Evolutionary conservation across 2,329 filamentous ascomycete genomes (phyloP).

Genomic region (Claviceps maximensis): DNA sequence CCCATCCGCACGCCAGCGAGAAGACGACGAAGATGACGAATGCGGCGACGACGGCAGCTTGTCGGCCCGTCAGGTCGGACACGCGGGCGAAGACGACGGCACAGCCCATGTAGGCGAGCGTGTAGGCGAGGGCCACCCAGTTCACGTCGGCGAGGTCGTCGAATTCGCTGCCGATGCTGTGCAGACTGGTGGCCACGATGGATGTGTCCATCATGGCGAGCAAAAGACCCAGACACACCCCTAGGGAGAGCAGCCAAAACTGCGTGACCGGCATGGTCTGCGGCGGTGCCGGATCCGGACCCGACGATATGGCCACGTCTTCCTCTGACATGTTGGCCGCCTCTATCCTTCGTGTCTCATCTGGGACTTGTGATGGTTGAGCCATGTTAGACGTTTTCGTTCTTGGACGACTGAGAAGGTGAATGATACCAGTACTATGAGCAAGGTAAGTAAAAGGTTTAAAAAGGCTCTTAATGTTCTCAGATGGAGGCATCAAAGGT

Average conservation of each 20-base stretch:
- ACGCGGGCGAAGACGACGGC: constrained; percentile 41
- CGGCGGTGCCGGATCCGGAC: background rate
- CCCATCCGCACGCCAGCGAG: constrained; percentile 38
- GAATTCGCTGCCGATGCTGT: constrained; percentile 41
- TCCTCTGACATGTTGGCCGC: background rate
- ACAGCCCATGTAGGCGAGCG: constrained; percentile 42
- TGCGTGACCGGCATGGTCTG: background rate
- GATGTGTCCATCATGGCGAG: constrained; percentile 46
- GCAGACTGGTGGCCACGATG: constrained; percentile 45
- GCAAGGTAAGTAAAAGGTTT: too few species aligned
- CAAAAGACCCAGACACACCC: constrained; percentile 38
- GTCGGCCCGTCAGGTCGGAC: constrained; percentile 41
- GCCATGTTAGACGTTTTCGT: background rate
- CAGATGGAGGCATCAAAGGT: too few species aligned
- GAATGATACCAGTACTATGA: too few species aligned
- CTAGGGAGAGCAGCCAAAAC: background rate
- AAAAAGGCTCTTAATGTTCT: too few species aligned
- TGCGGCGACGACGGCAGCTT: constrained; percentile 34
- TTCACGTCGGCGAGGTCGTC: constrained; percentile 30
- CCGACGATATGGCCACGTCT: too few species aligned
- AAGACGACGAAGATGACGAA: constrained; percentile 42
- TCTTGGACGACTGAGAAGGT: too few species aligned
- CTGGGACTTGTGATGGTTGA: background rate
- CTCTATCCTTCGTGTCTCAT: background rate
- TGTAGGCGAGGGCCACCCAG: constrained; percentile 44